Percentiles rank a stretch among this genome's conserved stretches.
Evolutionary conservation across 257 asterid genomes (phyloP).

Genomic region (Ligustrum vulgare): DNA sequence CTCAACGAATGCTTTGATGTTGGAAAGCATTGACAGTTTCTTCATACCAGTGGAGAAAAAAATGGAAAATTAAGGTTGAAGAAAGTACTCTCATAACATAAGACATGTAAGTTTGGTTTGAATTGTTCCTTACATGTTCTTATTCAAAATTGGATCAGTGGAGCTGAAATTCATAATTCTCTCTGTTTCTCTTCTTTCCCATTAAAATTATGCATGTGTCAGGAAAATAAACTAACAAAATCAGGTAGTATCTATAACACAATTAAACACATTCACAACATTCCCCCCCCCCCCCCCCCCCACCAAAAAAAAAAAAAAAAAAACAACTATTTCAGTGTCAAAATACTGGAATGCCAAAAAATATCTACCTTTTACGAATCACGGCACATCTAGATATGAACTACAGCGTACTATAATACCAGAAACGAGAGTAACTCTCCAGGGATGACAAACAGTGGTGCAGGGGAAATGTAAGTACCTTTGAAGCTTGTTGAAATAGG

Average conservation of each 20-base stretch:
- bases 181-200: neutral
- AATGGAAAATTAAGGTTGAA: neutral
- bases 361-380: neutral
- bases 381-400: neutral
- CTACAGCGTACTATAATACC: neutral
- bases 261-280: neutral
- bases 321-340: neutral
- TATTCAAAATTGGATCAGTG: slow-evolving; percentile 1
- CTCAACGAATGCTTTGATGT: neutral
- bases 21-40: neutral
- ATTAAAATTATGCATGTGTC: neutral
- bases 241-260: neutral
- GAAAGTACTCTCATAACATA: neutral
- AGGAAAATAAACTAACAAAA: neutral
- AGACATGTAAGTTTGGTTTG: neutral
- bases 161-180: neutral
- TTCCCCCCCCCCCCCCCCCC: too few relatives aligned
- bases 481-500: slow-evolving; percentile 89
- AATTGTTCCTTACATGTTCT: neutral
- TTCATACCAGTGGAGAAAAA: neutral
- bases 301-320: too few relatives aligned
- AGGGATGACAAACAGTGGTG: neutral
- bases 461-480: slow-evolving; percentile 44
- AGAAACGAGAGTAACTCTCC: neutral
- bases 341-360: neutral